A percentile compares a stretch with the other conserved stretches of the same genome.
Evolutionary conservation across 768 basidiomycete species (phyloP).

Genomic region (Psilocybe sp.): DNA sequence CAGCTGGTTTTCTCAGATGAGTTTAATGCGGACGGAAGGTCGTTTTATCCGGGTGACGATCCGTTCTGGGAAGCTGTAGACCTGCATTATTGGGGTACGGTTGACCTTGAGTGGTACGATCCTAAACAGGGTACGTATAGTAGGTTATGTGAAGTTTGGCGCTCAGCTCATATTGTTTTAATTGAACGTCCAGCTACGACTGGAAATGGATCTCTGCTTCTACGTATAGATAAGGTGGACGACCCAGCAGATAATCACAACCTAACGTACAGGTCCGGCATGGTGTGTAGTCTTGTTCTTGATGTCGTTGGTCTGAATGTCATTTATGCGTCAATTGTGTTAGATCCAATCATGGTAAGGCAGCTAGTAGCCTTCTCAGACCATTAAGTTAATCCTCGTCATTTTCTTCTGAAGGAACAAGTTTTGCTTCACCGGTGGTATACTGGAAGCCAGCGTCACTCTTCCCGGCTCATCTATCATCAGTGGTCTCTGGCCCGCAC

Average conservation of each 20-base stretch:
- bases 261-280: conserved; percentile 59
- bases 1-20: conserved; percentile 77
- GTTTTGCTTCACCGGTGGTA: conserved; percentile 81
- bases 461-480: conserved; percentile 21
- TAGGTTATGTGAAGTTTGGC: background rate
- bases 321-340: background rate
- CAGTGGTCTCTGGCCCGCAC: conserved; percentile 33
- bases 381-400: background rate
- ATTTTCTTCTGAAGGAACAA: conserved; percentile 31
- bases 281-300: conserved; percentile 33
- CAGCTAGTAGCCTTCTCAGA: background rate
- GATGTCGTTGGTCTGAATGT: background rate
- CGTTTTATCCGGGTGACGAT: conserved; percentile 70
- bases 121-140: conserved; percentile 41
- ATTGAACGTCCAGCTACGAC: conserved; percentile 52
- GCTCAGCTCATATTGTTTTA: background rate
- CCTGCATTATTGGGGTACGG: conserved; percentile 69
- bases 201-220: conserved; percentile 60
- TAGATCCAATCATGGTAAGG: conserved; percentile 34
- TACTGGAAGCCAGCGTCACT: conserved; percentile 46
- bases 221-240: conserved; percentile 58
- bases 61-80: conserved; percentile 62
- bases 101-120: conserved; percentile 80
- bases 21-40: conserved; percentile 70
- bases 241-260: conserved; percentile 47